Percentiles rank a stretch among this genome's conserved stretches.
These are phyloP conservation scores for Psilocybe cyanescens DNA, from an alignment of 768 basidiomycete species.

Conservation along the genomic window DNA sequence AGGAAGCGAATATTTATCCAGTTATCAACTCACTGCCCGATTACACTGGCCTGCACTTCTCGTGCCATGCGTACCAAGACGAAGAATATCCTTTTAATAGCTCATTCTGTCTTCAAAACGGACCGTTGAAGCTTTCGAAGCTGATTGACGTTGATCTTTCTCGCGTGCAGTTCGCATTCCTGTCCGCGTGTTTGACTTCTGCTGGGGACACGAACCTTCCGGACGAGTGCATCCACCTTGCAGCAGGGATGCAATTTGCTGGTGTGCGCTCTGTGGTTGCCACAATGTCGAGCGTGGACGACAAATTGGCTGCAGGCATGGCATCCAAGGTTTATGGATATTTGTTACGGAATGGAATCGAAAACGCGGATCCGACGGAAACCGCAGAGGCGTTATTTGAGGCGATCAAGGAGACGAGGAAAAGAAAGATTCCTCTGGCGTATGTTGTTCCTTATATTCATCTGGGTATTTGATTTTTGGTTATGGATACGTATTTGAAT, in stretches of 20 bases:
- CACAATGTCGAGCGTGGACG: slow-evolving; percentile 3
- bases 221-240: slow-evolving; percentile 8
- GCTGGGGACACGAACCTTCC: slow-evolving; percentile 1
- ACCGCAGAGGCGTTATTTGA: slow-evolving; percentile 1
- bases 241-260: slow-evolving; percentile 8
- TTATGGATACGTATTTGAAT: not conserved
- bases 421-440: not conserved
- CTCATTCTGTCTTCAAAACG: slow-evolving; percentile 3
- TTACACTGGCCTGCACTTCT: not conserved
- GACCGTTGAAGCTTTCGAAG: slow-evolving; percentile 3
- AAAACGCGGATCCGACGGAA: not conserved
- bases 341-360: not conserved
- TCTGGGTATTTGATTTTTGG: not conserved
- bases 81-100: slow-evolving; percentile 8
- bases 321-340: not conserved
- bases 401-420: not conserved
- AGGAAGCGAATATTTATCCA: slow-evolving; percentile 1
- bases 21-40: slow-evolving; percentile 3
- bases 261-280: slow-evolving; percentile 3
- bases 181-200: slow-evolving; percentile 7
- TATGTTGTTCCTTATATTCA: slow-evolving; percentile 6
- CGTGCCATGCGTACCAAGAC: slow-evolving; percentile 5
- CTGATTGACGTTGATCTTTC: slow-evolving; percentile 5
- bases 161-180: slow-evolving; percentile 1
- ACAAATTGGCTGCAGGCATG: not conserved